Percentiles rank a stretch among this genome's conserved stretches.
phyloP scores from a whole-genome alignment of 1,284 basidiomycete species.

The Pseudozyma flocculosa region DNA sequence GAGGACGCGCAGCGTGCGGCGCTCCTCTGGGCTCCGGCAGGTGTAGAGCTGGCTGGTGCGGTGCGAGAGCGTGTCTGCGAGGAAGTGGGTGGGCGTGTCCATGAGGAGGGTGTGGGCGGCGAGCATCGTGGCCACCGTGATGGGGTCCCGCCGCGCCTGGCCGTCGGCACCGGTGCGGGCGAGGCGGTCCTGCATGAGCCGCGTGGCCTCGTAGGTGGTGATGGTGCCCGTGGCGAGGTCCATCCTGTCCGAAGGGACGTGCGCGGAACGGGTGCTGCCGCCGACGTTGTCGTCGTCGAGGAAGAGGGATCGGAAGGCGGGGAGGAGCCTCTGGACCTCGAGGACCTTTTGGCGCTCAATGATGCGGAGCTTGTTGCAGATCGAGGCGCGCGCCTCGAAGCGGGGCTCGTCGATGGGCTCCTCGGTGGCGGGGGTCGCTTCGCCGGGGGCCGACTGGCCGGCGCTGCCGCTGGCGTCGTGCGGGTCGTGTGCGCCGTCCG shows the following conservation, averaged over 20 bases:
- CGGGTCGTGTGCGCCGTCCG: conserved; percentile 11
- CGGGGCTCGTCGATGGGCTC: conserved; percentile 23
- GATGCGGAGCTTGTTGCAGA: conserved; percentile 26
- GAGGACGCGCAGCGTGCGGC: conserved; percentile 66
- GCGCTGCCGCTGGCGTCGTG: conserved; percentile 1
- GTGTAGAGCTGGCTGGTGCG: conserved; percentile 67
- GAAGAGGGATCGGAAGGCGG: conserved; percentile 30
- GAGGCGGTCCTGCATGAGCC: conserved; percentile 10
- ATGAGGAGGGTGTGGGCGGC: conserved; percentile 77
- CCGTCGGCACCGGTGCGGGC: neutral
- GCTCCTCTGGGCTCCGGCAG: conserved; percentile 69
- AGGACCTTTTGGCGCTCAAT: conserved; percentile 25
- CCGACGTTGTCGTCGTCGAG: too few species aligned
- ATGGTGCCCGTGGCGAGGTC: conserved; percentile 24
- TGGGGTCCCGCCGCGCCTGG: neutral
- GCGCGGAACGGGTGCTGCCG: too few species aligned
- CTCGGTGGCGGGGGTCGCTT: conserved; percentile 8
- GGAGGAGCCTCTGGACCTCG: conserved; percentile 25
- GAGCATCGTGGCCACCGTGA: conserved; percentile 60
- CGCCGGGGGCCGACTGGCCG: conserved; percentile 6
- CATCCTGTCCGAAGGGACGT: conserved; percentile 6
- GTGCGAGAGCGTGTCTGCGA: conserved; percentile 67
- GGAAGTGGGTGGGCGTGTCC: conserved; percentile 67
- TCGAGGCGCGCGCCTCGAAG: conserved; percentile 21
- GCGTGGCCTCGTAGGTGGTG: conserved; percentile 26